phyloP scores from a whole-genome alignment of 495 filamentous ascomycete species.

The Podospora comata region DNA sequence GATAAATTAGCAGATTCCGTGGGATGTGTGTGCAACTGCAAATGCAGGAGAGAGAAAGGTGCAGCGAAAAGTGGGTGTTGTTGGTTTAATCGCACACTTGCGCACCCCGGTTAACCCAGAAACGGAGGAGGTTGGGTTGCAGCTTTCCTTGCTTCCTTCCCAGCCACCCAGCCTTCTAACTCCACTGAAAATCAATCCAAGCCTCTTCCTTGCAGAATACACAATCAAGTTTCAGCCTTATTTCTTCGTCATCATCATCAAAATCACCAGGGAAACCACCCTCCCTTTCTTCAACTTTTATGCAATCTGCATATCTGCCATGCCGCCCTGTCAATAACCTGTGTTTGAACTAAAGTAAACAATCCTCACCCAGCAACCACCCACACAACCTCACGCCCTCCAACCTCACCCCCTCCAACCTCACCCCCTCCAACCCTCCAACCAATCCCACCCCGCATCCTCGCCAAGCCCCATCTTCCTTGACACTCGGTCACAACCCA shows the following conservation, averaged over 20 bases:
- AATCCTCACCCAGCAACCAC: constrained; percentile 20
- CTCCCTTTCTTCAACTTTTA: neutral
- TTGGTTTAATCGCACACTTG: constrained; percentile 1
- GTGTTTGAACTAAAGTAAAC: constrained; percentile 13
- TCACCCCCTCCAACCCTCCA: neutral
- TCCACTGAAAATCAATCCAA: neutral
- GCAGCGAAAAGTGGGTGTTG: constrained; percentile 12
- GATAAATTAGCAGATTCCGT: neutral
- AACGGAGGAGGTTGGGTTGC: constrained; percentile 17
- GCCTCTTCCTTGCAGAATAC: neutral
- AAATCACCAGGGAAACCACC: constrained; percentile 3
- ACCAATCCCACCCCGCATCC: neutral
- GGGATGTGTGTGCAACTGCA: neutral
- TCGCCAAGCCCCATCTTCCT: neutral
- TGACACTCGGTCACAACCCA: neutral
- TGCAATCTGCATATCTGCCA: no score
- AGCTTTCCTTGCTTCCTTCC: neutral
- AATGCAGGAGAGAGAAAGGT: constrained; percentile 5
- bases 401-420: neutral
- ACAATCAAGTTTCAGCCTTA: constrained; percentile 6
- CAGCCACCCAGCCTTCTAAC: neutral
- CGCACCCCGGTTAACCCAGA: constrained; percentile 30
- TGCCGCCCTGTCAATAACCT: no score
- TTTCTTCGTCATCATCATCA: neutral
- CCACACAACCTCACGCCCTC: no score